Conservation (phyloP, 306 rosid genomes). For the Quercus glauca region DNA sequence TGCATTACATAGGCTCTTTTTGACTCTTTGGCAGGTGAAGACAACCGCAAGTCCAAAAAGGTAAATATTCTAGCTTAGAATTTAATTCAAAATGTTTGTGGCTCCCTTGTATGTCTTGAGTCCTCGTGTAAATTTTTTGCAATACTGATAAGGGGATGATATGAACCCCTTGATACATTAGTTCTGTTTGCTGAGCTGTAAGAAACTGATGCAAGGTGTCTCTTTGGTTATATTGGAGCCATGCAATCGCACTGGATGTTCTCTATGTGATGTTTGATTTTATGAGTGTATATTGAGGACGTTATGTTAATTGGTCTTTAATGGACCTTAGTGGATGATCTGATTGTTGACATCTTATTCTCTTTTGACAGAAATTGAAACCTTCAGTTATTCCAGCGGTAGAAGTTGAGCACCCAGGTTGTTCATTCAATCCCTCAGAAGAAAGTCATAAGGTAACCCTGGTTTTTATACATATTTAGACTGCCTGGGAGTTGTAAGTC, state of each 20-base stretch:
- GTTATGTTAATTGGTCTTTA: neutral
- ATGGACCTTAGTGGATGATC: slow-evolving; percentile 18
- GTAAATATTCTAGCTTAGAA: slow-evolving; percentile 30
- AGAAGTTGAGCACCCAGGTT: slow-evolving; percentile 92
- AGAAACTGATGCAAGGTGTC: neutral
- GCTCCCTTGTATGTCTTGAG: neutral
- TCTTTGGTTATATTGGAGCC: neutral
- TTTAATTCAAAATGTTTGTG: neutral
- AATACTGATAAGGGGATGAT: neutral
- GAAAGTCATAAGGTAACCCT: slow-evolving; percentile 83
- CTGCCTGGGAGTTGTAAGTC: neutral
- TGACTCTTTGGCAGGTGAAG: slow-evolving; percentile 39
- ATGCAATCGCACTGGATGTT: neutral
- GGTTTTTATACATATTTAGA: neutral
- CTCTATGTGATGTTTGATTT: neutral
- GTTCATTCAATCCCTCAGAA: slow-evolving; percentile 75
- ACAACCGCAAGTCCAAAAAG: slow-evolving; percentile 43
- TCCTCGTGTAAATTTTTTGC: neutral
- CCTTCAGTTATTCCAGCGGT: slow-evolving; percentile 79
- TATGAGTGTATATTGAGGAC: neutral
- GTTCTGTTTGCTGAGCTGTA: neutral
- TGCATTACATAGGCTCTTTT: slow-evolving; percentile 19
- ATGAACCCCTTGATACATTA: neutral
- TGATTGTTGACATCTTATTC: slow-evolving; percentile 6
- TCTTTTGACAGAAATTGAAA: slow-evolving; percentile 41